Conservation (phyloP, 202 grass and related monocot species). For the Saccharum hybrid region DNA sequence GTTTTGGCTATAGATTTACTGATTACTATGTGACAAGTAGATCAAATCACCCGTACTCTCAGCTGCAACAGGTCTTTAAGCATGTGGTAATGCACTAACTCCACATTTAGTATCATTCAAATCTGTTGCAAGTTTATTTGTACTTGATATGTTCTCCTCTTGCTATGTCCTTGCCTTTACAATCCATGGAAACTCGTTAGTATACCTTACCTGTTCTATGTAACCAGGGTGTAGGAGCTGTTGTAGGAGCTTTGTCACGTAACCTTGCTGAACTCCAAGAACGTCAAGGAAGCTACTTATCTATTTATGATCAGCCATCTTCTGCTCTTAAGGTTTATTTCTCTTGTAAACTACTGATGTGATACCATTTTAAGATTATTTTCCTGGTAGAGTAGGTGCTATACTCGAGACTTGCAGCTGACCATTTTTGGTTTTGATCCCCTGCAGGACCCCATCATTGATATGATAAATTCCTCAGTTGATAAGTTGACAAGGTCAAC, state of each 20-base stretch:
- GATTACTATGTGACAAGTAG: constrained; percentile 90
- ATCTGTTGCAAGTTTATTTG: constrained; percentile 8
- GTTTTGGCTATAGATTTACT: constrained; percentile 89
- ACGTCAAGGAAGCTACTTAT: constrained; percentile 81
- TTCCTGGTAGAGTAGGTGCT: constrained; percentile 8
- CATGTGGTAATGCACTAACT: constrained; percentile 73
- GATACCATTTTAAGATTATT: background rate
- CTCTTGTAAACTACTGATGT: constrained; percentile 27
- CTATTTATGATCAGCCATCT: constrained; percentile 96
- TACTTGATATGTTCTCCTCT: constrained; percentile 29
- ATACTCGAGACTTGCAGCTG: constrained; percentile 17
- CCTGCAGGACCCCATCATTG: constrained; percentile 84
- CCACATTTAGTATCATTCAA: constrained; percentile 19
- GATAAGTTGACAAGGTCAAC: constrained; percentile 85
- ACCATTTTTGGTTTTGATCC: constrained; percentile 50
- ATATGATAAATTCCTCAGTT: constrained; percentile 75
- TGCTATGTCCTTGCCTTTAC: constrained; percentile 7
- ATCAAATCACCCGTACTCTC: constrained; percentile 94
- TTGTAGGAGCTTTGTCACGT: constrained; percentile 87
- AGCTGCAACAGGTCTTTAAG: constrained; percentile 97
- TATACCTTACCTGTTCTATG: constrained; percentile 46
- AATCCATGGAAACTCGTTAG: background rate
- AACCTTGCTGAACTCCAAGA: constrained; percentile 92
- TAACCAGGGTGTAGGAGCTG: constrained; percentile 87
- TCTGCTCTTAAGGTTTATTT: constrained; percentile 68